Evolutionary conservation across 768 basidiomycete genomes (phyloP).

Genomic region (Podaxis sp.): DNA sequence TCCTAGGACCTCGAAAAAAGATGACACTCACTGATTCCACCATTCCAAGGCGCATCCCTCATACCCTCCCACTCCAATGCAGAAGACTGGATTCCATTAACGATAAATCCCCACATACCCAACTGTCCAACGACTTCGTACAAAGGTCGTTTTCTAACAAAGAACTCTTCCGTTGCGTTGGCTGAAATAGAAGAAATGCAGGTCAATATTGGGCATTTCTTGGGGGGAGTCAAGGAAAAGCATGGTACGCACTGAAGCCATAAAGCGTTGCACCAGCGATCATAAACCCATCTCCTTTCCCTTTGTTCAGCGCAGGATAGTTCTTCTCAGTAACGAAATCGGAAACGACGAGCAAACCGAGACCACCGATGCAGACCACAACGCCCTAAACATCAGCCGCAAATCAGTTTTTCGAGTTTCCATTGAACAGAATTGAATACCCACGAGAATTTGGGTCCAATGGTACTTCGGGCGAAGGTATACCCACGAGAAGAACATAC

Average conservation of each 20-base stretch:
- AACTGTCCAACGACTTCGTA: constrained; percentile 88
- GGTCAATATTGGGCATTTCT: not conserved
- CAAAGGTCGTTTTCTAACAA: constrained; percentile 73
- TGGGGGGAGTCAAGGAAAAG: not conserved
- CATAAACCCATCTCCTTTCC: constrained; percentile 85
- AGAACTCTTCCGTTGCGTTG: constrained; percentile 86
- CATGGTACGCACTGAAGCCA: constrained; percentile 64
- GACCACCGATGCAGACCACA: constrained; percentile 65
- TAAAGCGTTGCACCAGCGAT: constrained; percentile 82
- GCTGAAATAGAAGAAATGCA: constrained; percentile 34
- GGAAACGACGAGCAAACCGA: constrained; percentile 76
- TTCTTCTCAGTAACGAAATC: constrained; percentile 77
- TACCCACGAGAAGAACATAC: constrained; percentile 77
- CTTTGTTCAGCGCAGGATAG: constrained; percentile 58
- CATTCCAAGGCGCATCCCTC: constrained; percentile 68
- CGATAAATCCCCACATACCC: constrained; percentile 79
- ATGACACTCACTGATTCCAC: constrained; percentile 51
- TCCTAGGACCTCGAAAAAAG: not conserved
- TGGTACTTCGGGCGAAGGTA: constrained; percentile 79
- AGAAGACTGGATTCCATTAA: constrained; percentile 76
- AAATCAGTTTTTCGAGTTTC: not conserved
- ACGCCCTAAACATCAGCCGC: constrained; percentile 47
- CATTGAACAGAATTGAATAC: constrained; percentile 15
- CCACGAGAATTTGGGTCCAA: constrained; percentile 76
- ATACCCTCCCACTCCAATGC: constrained; percentile 67